phyloP scores from a whole-genome alignment of 257 asterid genomes.

The Linderniella brevidens region DNA sequence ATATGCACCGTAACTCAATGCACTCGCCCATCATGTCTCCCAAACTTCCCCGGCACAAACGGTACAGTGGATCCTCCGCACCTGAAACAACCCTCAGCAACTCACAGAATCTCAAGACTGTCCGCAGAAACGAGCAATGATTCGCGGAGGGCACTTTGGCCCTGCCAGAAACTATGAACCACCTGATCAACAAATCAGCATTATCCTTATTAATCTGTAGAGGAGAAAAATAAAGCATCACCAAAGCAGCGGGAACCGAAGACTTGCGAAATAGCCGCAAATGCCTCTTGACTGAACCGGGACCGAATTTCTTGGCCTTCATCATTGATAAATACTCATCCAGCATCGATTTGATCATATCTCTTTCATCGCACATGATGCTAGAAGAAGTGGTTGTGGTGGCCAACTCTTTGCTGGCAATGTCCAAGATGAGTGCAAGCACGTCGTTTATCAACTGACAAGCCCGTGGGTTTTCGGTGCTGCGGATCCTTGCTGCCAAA shows the following conservation, averaged over 20 bases:
- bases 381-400: neutral
- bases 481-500: conserved; percentile 68
- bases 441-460: conserved; percentile 57
- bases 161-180: conserved; percentile 32
- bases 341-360: conserved; percentile 22
- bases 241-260: conserved; percentile 58
- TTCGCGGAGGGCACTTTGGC: conserved; percentile 13
- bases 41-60: conserved; percentile 33
- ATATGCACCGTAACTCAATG: conserved; percentile 11
- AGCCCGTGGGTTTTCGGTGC: conserved; percentile 64
- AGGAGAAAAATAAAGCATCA: conserved; percentile 58
- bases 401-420: conserved; percentile 20
- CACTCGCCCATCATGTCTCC: conserved; percentile 23
- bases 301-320: neutral
- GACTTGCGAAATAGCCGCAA: conserved; percentile 45
- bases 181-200: conserved; percentile 44
- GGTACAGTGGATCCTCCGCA: conserved; percentile 30
- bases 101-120: conserved; percentile 49
- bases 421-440: conserved; percentile 24
- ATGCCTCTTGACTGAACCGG: conserved; percentile 23
- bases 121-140: conserved; percentile 23
- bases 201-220: conserved; percentile 20
- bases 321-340: conserved; percentile 27
- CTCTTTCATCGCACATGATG: too few species aligned
- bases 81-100: conserved; percentile 32